Conservation (phyloP, 176 grass and related monocot species). For the Juncus inflexus region DNA sequence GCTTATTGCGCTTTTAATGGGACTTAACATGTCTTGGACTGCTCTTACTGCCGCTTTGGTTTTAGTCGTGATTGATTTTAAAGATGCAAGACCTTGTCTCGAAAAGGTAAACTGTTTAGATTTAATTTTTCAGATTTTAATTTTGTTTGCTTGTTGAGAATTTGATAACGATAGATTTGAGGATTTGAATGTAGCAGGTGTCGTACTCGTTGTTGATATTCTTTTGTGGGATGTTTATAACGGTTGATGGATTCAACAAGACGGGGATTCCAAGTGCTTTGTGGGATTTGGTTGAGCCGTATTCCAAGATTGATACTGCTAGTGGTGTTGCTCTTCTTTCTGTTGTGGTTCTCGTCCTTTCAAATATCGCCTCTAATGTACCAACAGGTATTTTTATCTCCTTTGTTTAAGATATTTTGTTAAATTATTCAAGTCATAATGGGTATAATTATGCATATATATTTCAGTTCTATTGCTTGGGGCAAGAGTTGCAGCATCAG, state of each 20-base stretch:
- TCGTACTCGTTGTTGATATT: conserved; percentile 93
- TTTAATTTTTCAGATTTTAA: not conserved
- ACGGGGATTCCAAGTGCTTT: conserved; percentile 78
- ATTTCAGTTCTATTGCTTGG: conserved; percentile 81
- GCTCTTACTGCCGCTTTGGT: conserved; percentile 81
- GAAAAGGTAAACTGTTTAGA: conserved; percentile 60
- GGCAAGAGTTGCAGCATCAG: conserved; percentile 76
- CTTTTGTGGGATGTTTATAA: conserved; percentile 99
- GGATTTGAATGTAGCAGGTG: conserved; percentile 41
- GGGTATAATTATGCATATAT: not conserved
- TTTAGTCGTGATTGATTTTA: conserved; percentile 90
- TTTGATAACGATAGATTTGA: not conserved
- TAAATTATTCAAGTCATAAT: conserved; percentile 3
- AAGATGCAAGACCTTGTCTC: conserved; percentile 71
- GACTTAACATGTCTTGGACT: conserved; percentile 95
- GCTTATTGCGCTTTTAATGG: conserved; percentile 73
- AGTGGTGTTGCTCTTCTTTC: conserved; percentile 60
- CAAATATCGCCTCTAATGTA: conserved; percentile 94
- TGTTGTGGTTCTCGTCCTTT: conserved; percentile 69
- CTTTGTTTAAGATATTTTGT: too few relatives aligned
- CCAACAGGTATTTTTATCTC: too few relatives aligned
- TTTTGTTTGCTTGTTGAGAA: not conserved
- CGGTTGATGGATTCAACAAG: conserved; percentile 86
- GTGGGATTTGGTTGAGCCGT: conserved; percentile 77
- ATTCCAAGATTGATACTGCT: conserved; percentile 58